Evolutionary conservation across 768 basidiomycete genomes (phyloP).

Genomic region (Crucibulum laeve): DNA sequence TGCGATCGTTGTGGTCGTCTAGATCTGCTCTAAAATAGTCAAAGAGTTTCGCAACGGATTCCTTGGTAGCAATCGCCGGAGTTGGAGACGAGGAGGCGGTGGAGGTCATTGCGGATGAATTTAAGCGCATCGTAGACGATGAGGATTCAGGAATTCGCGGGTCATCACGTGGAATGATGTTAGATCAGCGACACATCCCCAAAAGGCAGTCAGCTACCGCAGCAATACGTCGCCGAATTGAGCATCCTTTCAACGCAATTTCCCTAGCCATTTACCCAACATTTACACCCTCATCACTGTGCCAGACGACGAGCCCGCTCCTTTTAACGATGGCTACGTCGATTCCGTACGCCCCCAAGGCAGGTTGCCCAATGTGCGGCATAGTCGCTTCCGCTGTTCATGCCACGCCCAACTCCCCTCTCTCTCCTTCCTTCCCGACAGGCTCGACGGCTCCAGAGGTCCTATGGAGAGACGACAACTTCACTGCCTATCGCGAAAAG

Average conservation of each 20-base stretch:
- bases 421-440: slow-evolving; percentile 39
- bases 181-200: too few species aligned
- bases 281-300: background rate
- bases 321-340: background rate
- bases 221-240: too few species aligned
- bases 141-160: too few species aligned
- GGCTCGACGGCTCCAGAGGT: slow-evolving; percentile 52
- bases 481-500: slow-evolving; percentile 70
- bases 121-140: too few species aligned
- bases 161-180: too few species aligned
- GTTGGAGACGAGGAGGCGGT: slow-evolving; percentile 5
- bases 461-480: slow-evolving; percentile 74
- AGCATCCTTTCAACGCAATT: background rate
- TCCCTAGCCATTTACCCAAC: background rate
- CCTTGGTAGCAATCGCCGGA: slow-evolving; percentile 2
- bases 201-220: too few species aligned
- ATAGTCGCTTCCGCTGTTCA: slow-evolving; percentile 57
- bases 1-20: slow-evolving; percentile 80
- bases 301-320: background rate
- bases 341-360: slow-evolving; percentile 30
- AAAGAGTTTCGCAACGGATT: slow-evolving; percentile 37
- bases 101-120: slow-evolving; percentile 6
- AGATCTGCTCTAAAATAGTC: slow-evolving; percentile 63
- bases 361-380: slow-evolving; percentile 75
- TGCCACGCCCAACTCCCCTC: slow-evolving; percentile 37